A percentile compares a stretch with the other conserved stretches of the same genome.
Evolutionary conservation across 805 yeast genomes (phyloP).

Genomic region (Metschnikowia shivogae): DNA sequence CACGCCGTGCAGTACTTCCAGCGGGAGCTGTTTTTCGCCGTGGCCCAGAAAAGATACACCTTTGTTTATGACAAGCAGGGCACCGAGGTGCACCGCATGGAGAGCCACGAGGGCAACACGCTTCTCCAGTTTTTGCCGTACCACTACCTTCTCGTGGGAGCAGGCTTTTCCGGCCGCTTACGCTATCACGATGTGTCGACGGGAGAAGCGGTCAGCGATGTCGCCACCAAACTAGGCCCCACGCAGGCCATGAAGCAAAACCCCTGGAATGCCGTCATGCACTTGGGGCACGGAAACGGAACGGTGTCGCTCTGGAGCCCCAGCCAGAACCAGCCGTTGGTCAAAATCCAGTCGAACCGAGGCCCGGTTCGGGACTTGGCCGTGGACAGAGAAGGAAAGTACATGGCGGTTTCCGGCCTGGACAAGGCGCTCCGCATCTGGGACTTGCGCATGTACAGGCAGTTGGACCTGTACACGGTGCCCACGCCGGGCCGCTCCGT

Average conservation of each 20-base stretch:
- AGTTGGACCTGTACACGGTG: slow-evolving; percentile 60
- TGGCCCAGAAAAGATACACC: slow-evolving; percentile 92
- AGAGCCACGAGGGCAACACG: slow-evolving; percentile 84
- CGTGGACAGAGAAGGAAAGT: slow-evolving; percentile 84
- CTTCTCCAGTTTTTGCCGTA: slow-evolving; percentile 85
- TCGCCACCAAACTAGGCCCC: slow-evolving; percentile 86
- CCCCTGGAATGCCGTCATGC: slow-evolving; percentile 94
- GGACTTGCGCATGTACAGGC: slow-evolving; percentile 86
- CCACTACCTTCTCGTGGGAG: slow-evolving; percentile 80
- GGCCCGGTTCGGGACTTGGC: slow-evolving; percentile 89
- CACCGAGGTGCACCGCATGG: slow-evolving; percentile 83
- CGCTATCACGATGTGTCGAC: slow-evolving; percentile 96
- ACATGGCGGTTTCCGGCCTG: slow-evolving; percentile 90
- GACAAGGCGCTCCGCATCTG: slow-evolving; percentile 83
- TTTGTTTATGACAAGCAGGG: slow-evolving; percentile 91
- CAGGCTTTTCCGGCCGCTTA: slow-evolving; percentile 84
- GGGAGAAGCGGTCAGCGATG: slow-evolving; percentile 78
- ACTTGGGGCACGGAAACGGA: slow-evolving; percentile 91
- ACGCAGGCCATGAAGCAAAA: slow-evolving; percentile 84
- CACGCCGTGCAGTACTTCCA: slow-evolving; percentile 87
- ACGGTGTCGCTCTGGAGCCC: slow-evolving; percentile 94
- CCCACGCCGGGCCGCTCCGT: slow-evolving; percentile 85
- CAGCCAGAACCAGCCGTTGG: slow-evolving; percentile 77
- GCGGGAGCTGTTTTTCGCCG: slow-evolving; percentile 91
- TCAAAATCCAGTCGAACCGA: slow-evolving; percentile 69